Evolutionary conservation across 2,329 filamentous ascomycete genomes (phyloP), one percentile per base, ranked within the genome.

Genomic region (Alternaria viburni): DNA sequence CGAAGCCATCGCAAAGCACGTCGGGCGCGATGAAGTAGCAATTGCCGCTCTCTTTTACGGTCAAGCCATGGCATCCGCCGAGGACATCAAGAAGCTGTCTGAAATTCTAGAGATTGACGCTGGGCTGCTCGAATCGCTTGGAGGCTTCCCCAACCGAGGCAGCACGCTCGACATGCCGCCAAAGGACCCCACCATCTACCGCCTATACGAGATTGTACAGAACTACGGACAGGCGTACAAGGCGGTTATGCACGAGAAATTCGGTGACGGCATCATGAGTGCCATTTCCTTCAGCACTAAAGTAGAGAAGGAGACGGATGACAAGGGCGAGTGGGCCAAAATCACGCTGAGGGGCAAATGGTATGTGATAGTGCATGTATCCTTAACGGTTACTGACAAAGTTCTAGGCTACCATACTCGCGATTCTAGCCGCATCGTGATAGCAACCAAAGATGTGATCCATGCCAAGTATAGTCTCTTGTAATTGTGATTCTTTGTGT

Each of bases 181-280:
- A 0, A 89, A 88, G 62, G 93, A 97, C 78, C 93, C 93, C 5
- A 81, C 96, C 70, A 94, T 97, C 76, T 98, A 98, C 80, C 86
- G 95, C 3, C 80, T 97, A 63, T 97, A 93, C 79, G 95, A 98
- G 85, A 91, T 97, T 77, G 90, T 98, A 66, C 94, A 97, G 83
- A 98, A 97, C 80, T 97, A 97, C 76, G 95, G 95, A 1, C 96
- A 97, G 79, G 92, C 94, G 1, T 97, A 96, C 83, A 97, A 97
- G 86, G 94, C 93, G 1, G 88, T 98, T 5, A 79, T 97, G 80
- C 97, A 98, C 72, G 95, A 98, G 86, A 97, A 97, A 85, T 86
- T 86, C 72, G 84, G 84, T 8, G 84, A 86, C 63, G 95, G 95
- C 1, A 98, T 98, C 76, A 97, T 98, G 95, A 97, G 93, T 77